A percentile compares a stretch with the other conserved stretches of the same genome.
Conservation (phyloP, 306 rosid species). For the Geum urbanum region DNA sequence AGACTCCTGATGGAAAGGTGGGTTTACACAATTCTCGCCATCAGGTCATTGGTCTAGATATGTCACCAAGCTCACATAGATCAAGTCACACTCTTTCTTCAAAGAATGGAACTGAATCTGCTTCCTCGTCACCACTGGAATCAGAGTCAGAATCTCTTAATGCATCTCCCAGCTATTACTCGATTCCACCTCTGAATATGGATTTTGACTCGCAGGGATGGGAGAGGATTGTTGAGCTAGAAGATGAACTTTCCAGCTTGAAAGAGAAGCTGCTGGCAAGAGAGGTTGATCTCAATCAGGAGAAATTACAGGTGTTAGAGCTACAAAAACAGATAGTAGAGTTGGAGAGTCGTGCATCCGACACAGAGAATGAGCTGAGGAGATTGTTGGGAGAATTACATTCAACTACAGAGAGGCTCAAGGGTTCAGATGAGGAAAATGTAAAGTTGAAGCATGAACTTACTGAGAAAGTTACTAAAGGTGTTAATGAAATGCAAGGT, state of each 20-base stretch:
- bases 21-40: conserved; percentile 26
- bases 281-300: conserved; percentile 44
- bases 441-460: conserved; percentile 39
- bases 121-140: conserved; percentile 47
- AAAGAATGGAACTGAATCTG: conserved; percentile 41
- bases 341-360: conserved; percentile 41
- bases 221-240: conserved; percentile 32
- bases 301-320: conserved; percentile 39
- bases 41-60: conserved; percentile 38
- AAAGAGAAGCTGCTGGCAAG: conserved; percentile 36
- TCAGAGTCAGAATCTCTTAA: conserved; percentile 47
- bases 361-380: conserved; percentile 33
- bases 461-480: conserved; percentile 17
- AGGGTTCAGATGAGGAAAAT: conserved; percentile 42
- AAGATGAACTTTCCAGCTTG: conserved; percentile 33
- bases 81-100: conserved; percentile 46
- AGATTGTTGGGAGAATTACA: conserved; percentile 44
- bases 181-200: conserved; percentile 27
- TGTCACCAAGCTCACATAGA: conserved; percentile 46
- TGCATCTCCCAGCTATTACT: conserved; percentile 23
- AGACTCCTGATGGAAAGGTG: conserved; percentile 48
- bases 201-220: conserved; percentile 31
- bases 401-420: conserved; percentile 32
- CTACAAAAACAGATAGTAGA: conserved; percentile 36
- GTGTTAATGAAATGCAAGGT: conserved; percentile 33